These are phyloP conservation scores for Nicotiana noctiflora DNA, from an alignment of 257 asterid species.

Conservation along the genomic window DNA sequence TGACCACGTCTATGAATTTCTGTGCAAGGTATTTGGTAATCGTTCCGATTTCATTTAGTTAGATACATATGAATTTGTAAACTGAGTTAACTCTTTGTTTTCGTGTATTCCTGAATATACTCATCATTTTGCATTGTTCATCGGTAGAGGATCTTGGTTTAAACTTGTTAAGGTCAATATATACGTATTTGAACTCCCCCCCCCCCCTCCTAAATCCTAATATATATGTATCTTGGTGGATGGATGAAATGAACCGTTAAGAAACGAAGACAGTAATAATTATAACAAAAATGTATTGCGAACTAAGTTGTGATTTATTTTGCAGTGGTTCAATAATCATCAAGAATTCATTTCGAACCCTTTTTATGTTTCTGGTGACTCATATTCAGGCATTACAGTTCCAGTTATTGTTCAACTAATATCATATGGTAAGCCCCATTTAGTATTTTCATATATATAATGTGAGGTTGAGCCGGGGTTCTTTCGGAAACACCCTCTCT, in stretches of 20 bases:
- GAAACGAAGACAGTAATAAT: no score
- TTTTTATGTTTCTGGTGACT: conserved; percentile 31
- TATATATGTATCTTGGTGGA: no score
- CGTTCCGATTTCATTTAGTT: background rate
- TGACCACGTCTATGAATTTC: no score
- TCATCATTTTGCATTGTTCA: background rate
- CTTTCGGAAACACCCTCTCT: no score
- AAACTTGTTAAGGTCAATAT: background rate
- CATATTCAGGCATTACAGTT: conserved; percentile 23
- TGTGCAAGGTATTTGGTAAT: no score
- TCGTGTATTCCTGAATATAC: background rate
- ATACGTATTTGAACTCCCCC: background rate
- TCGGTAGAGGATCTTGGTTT: background rate
- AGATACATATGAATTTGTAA: background rate
- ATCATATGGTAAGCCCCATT: background rate
- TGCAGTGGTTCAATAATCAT: conserved; percentile 36
- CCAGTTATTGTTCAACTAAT: background rate
- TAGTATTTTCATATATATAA: background rate
- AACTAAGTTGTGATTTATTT: background rate
- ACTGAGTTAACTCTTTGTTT: background rate
- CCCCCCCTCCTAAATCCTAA: no score
- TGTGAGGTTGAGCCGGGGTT: no score
- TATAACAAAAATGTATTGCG: background rate
- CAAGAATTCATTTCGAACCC: conserved; percentile 22
- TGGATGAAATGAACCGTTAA: no score